phyloP scores from a whole-genome alignment of 192 early-diverging fungal species.

The Rhizoclosmatium globosum region DNA sequence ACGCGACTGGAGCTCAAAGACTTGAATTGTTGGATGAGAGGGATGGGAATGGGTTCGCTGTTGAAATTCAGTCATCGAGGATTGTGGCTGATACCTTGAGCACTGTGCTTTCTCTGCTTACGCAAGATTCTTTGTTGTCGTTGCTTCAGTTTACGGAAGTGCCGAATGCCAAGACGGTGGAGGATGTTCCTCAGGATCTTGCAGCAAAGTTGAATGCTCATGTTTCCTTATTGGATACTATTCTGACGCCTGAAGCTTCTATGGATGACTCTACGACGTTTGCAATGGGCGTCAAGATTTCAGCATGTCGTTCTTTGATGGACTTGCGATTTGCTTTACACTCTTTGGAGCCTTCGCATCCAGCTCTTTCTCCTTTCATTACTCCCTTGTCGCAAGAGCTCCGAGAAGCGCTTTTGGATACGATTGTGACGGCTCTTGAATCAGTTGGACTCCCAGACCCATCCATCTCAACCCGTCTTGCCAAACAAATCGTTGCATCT shows the following conservation, averaged over 20 bases:
- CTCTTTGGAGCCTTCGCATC: neutral
- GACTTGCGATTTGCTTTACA: neutral
- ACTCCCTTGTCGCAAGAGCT: neutral
- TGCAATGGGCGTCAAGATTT: slow-evolving; percentile 8
- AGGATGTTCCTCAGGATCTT: neutral
- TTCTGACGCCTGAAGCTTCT: neutral
- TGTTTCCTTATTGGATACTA: neutral
- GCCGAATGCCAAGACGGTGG: neutral
- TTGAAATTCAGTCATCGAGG: neutral
- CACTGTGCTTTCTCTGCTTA: neutral
- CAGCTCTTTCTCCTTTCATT: neutral
- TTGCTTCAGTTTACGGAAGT: neutral
- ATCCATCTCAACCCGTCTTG: neutral
- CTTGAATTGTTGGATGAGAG: slow-evolving; percentile 8
- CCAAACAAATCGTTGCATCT: neutral
- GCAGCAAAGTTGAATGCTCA: neutral
- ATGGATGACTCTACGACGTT: neutral
- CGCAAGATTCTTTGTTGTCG: neutral
- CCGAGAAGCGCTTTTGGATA: neutral
- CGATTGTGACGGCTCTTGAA: neutral
- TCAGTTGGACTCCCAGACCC: slow-evolving; percentile 15
- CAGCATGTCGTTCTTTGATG: neutral
- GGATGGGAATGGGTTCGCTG: neutral
- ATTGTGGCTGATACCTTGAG: neutral
- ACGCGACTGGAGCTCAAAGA: neutral